Evolutionary conservation across 2,329 filamentous ascomycete genomes (phyloP).

Genomic region (Metarhizium guizhouense): DNA sequence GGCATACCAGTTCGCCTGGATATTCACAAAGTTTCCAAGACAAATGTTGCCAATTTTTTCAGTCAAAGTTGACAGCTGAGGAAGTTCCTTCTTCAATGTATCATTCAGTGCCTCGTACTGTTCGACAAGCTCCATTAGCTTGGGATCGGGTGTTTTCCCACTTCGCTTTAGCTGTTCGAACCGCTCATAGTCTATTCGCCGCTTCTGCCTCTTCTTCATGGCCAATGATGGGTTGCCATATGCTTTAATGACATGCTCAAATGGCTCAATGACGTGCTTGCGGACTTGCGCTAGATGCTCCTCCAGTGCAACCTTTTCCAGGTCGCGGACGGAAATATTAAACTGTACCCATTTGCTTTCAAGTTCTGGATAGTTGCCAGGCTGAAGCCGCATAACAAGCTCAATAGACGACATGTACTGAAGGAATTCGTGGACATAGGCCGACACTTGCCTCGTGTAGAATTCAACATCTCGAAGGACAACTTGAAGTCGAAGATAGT

Average conservation of each 20-base stretch:
- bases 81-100: constrained; percentile 85
- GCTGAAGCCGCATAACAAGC: constrained; percentile 63
- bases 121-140: constrained; percentile 73
- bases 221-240: constrained; percentile 79
- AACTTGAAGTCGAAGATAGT: constrained; percentile 86
- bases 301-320: constrained; percentile 73
- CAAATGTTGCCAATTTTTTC: constrained; percentile 78
- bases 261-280: constrained; percentile 77
- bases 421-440: constrained; percentile 73
- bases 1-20: constrained; percentile 75
- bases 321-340: constrained; percentile 76
- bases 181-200: constrained; percentile 80
- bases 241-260: constrained; percentile 66
- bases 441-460: constrained; percentile 73
- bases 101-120: constrained; percentile 89
- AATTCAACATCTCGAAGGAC: constrained; percentile 90
- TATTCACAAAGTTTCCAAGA: constrained; percentile 72
- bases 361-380: constrained; percentile 69
- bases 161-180: constrained; percentile 67
- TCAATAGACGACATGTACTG: constrained; percentile 77
- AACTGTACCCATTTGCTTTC: constrained; percentile 94
- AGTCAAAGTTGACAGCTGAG: constrained; percentile 71
- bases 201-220: constrained; percentile 91
- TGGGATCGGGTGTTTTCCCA: constrained; percentile 81
- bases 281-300: constrained; percentile 69